phyloP scores from a whole-genome alignment of 176 grass and related monocot genomes.

The Carex cristatella region DNA sequence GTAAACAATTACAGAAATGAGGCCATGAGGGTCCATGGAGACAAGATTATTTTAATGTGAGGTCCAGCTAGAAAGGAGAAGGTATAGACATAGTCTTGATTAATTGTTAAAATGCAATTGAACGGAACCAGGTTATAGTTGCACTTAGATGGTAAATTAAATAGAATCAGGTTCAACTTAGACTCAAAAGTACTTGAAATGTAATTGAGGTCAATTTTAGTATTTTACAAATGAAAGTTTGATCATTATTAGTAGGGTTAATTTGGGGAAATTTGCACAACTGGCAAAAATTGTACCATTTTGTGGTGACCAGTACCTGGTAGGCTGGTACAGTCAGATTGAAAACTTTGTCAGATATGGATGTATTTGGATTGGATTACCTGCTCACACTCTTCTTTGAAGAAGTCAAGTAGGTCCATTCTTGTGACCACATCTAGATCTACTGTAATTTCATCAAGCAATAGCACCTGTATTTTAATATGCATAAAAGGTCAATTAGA shows the following conservation, averaged over 20 bases:
- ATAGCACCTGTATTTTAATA: slow-evolving; percentile 54
- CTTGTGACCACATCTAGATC: slow-evolving; percentile 89
- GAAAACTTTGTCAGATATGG: background rate
- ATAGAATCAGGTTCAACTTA: background rate
- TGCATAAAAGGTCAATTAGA: background rate
- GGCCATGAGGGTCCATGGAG: no score
- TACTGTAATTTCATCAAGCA: slow-evolving; percentile 84
- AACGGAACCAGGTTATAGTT: background rate
- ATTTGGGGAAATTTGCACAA: background rate
- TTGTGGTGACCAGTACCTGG: background rate
- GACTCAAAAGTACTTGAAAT: background rate
- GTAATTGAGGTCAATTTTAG: background rate
- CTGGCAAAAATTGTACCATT: background rate
- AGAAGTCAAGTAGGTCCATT: slow-evolving; percentile 95
- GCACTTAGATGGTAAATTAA: background rate
- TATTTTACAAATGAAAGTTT: background rate
- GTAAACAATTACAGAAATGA: no score
- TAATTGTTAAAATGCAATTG: no score
- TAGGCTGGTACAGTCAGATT: background rate
- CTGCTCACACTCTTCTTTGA: slow-evolving; percentile 92
- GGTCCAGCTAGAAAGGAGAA: no score
- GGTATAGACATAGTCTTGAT: no score
- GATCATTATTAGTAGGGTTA: slow-evolving; percentile 1
- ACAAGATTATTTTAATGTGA: no score
- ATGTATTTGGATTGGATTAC: slow-evolving; percentile 14